These are phyloP conservation scores for Yarrowia osloensis DNA, from an alignment of 805 yeast genomes.

Conservation along the genomic window DNA sequence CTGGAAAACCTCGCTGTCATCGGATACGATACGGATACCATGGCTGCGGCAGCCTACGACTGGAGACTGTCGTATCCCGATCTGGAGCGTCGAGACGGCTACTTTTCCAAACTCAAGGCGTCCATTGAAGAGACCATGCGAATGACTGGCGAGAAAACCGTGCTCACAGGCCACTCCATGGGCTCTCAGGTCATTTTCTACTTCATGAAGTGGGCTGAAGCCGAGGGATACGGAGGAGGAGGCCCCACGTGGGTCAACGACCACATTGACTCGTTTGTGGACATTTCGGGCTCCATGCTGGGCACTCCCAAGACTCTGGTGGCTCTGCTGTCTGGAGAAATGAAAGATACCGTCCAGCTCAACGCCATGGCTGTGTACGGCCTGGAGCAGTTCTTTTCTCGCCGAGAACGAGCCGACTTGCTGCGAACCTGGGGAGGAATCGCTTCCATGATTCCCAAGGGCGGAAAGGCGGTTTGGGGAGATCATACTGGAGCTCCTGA, in stretches of 20 bases:
- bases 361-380: conserved; percentile 93
- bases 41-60: conserved; percentile 91
- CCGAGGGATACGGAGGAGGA: conserved; percentile 88
- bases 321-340: conserved; percentile 93
- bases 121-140: conserved; percentile 65
- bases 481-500: conserved; percentile 66
- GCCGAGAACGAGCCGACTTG: conserved; percentile 86
- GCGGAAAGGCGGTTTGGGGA: conserved; percentile 93
- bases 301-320: conserved; percentile 96
- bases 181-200: conserved; percentile 88
- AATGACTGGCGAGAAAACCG: conserved; percentile 63
- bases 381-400: conserved; percentile 86
- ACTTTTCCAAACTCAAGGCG: conserved; percentile 72
- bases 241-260: conserved; percentile 86
- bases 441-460: conserved; percentile 95
- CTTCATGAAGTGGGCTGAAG: conserved; percentile 96
- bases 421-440: conserved; percentile 88
- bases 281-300: conserved; percentile 83
- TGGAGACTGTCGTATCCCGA: conserved; percentile 94
- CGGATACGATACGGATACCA: conserved; percentile 88
- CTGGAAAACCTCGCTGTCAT: conserved; percentile 92
- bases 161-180: conserved; percentile 93
- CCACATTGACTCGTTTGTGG: conserved; percentile 76
- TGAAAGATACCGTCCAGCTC: conserved; percentile 95
- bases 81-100: conserved; percentile 81